Evolutionary conservation across 1,139 yeast genomes (phyloP).

Genomic region (Sugiyamaella neomexicana): DNA sequence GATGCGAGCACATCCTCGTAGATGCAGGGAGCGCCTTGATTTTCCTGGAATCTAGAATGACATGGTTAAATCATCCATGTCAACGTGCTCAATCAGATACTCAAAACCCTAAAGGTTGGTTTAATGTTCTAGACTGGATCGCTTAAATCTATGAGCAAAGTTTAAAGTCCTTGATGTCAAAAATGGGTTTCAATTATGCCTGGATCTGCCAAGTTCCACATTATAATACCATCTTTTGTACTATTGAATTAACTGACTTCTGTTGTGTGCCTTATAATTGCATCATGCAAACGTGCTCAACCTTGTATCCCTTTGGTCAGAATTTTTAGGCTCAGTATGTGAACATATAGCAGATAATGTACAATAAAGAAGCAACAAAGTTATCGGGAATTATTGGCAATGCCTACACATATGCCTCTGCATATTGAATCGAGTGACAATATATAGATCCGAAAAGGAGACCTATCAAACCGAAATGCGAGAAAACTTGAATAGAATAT

Average conservation of each 20-base stretch:
- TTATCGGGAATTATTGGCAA: background rate
- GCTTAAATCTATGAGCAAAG: too few relatives aligned
- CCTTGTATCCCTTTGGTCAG: background rate
- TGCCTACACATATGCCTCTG: background rate
- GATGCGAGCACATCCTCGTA: background rate
- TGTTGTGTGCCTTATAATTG: background rate
- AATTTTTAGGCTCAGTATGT: background rate
- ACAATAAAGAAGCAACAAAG: background rate
- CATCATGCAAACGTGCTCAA: background rate
- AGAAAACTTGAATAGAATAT: background rate
- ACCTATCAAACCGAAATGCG: too few relatives aligned
- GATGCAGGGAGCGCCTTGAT: background rate
- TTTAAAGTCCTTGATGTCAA: too few relatives aligned
- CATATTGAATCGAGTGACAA: background rate
- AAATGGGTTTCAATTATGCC: too few relatives aligned
- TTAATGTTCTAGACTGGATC: background rate
- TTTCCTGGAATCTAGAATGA: background rate
- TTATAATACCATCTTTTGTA: too few relatives aligned
- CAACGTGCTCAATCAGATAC: background rate
- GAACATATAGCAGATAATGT: background rate
- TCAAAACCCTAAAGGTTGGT: background rate
- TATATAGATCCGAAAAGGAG: background rate
- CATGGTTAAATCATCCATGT: background rate
- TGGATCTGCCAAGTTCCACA: too few relatives aligned
- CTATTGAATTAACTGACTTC: too few relatives aligned